phyloP scores from a whole-genome alignment of 2,329 filamentous ascomycete species.

The Aspergillus phoenicis region DNA sequence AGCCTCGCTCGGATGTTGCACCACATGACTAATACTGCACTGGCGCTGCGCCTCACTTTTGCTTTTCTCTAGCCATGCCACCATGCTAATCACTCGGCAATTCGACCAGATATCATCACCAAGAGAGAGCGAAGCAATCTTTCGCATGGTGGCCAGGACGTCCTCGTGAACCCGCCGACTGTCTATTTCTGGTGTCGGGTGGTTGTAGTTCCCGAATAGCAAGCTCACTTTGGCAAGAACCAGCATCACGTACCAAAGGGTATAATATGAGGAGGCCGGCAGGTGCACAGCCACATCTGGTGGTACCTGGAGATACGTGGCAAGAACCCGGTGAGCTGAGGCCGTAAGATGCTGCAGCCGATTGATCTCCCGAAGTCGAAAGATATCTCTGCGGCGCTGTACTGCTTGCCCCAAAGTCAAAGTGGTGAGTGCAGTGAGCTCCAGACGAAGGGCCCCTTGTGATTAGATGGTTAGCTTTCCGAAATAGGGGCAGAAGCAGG shows the following conservation, averaged over 20 bases:
- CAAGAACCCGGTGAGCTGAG: conserved; percentile 7
- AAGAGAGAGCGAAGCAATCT: conserved; percentile 1
- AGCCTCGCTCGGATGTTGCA: background rate
- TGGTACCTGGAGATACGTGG: conserved; percentile 6
- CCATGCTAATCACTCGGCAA: conserved; percentile 2
- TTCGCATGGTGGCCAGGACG: background rate
- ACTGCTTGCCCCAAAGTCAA: conserved; percentile 15
- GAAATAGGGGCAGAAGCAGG: too few species aligned
- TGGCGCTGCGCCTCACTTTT: background rate
- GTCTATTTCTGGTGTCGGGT: background rate
- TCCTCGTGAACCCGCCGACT: background rate
- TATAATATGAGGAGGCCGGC: conserved; percentile 8
- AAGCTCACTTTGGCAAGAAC: conserved; percentile 14
- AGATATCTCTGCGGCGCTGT: background rate
- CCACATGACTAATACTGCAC: background rate
- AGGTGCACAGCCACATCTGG: conserved; percentile 1
- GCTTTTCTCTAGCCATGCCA: conserved; percentile 13
- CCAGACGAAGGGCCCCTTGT: conserved; percentile 11
- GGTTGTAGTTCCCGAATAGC: conserved; percentile 5
- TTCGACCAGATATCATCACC: conserved; percentile 11
- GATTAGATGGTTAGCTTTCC: background rate
- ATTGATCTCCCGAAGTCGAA: conserved; percentile 5
- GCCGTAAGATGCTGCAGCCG: conserved; percentile 3
- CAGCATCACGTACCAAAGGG: conserved; percentile 16
- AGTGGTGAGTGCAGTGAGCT: conserved; percentile 3